Conservation (phyloP, 2,329 filamentous ascomycete species). For the Colletotrichum lini region DNA sequence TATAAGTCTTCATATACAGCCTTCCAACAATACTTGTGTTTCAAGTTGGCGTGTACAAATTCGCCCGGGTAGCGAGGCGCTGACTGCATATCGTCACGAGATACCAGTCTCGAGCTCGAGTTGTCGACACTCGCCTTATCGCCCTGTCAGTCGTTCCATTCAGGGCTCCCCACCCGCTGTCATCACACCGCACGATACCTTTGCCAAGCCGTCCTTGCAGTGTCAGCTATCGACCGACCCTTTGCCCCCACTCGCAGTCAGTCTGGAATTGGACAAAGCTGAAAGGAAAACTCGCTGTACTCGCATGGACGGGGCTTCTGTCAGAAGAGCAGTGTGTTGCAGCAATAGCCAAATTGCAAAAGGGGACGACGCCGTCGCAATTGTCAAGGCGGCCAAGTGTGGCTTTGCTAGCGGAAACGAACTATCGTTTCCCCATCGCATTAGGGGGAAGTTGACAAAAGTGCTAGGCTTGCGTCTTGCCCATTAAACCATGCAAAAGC, state of each 20-base stretch:
- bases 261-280: neutral
- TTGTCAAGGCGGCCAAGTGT: constrained; percentile 35
- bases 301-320: constrained; percentile 5
- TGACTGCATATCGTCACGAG: neutral
- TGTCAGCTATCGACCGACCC: constrained; percentile 3
- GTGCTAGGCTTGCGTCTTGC: neutral
- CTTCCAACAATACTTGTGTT: no score
- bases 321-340: constrained; percentile 1
- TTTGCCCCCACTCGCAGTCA: neutral
- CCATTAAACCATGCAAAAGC: neutral
- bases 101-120: neutral
- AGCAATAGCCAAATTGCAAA: constrained; percentile 1
- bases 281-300: neutral
- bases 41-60: no score
- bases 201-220: constrained; percentile 32
- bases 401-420: constrained; percentile 35
- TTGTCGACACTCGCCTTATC: neutral
- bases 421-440: constrained; percentile 28
- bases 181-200: neutral
- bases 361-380: constrained; percentile 9
- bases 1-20: no score
- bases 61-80: neutral
- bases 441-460: neutral
- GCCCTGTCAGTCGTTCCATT: neutral
- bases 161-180: constrained; percentile 5